Percentiles rank a stretch among this genome's conserved stretches.
These are phyloP conservation scores for Pelargonium nanum DNA, from an alignment of 345 rosid genomes.

Conservation along the genomic window DNA sequence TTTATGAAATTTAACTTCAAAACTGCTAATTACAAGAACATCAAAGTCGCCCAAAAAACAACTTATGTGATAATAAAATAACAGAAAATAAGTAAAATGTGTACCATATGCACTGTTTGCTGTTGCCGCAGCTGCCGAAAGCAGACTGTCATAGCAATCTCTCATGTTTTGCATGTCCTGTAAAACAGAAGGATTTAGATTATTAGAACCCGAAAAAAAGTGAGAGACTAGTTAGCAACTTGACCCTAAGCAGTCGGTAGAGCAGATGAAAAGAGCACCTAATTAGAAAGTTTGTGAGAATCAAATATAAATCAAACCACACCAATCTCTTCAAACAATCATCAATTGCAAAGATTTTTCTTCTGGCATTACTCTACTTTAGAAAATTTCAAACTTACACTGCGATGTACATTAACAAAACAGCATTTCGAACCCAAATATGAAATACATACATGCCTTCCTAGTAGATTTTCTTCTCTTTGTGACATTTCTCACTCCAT, in stretches of 20 bases:
- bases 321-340: neutral
- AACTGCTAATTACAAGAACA: neutral
- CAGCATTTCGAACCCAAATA: too few species aligned
- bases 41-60: constrained; percentile 1
- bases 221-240: neutral
- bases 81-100: constrained; percentile 1
- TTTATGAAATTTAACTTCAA: too few species aligned
- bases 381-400: neutral
- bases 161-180: constrained; percentile 91
- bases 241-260: too few species aligned
- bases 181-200: constrained; percentile 2
- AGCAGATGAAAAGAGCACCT: neutral
- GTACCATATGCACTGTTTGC: constrained; percentile 94
- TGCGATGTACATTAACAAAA: neutral
- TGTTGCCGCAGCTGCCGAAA: constrained; percentile 84
- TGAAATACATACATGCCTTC: neutral
- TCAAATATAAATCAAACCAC: neutral
- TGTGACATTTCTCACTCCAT: neutral
- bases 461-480: neutral
- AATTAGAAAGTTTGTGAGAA: neutral
- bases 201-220: neutral
- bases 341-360: neutral
- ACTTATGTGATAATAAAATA: neutral
- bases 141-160: constrained; percentile 89
- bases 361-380: neutral